Conservation (phyloP, 148 eudicot species). For the Heliosperma pusillum region DNA sequence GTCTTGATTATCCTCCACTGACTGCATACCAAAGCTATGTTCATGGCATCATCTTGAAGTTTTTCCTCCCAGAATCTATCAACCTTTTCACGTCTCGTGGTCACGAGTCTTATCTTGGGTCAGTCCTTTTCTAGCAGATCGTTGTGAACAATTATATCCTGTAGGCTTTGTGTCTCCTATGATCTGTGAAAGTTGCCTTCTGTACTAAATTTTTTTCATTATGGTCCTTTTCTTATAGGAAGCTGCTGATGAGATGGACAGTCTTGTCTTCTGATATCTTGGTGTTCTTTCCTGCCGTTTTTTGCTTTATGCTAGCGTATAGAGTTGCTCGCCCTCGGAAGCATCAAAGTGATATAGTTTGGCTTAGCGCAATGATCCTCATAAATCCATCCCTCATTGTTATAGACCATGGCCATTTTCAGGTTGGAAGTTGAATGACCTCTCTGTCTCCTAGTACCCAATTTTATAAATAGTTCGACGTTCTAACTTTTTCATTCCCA, state of each 20-base stretch:
- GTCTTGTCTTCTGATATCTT: constrained; percentile 68
- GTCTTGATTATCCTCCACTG: constrained; percentile 96
- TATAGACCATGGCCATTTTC: constrained; percentile 97
- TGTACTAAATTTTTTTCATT: constrained; percentile 17
- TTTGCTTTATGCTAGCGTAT: constrained; percentile 49
- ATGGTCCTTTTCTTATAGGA: constrained; percentile 50
- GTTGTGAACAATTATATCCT: not conserved
- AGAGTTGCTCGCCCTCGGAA: constrained; percentile 33
- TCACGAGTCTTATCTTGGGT: constrained; percentile 89
- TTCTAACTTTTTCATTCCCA: not conserved
- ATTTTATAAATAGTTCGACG: not conserved
- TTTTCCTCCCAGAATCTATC: constrained; percentile 68
- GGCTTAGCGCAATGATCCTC: constrained; percentile 71
- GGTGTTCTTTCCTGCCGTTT: constrained; percentile 77
- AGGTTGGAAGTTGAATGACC: constrained; percentile 37
- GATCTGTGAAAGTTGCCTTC: not conserved
- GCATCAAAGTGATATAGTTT: constrained; percentile 44
- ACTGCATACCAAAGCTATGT: constrained; percentile 93
- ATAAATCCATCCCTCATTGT: constrained; percentile 76
- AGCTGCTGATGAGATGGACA: constrained; percentile 95
- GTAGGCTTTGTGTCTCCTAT: not conserved
- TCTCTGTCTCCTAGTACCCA: not conserved
- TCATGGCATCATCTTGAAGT: constrained; percentile 65
- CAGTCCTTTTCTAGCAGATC: constrained; percentile 24
- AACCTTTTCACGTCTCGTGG: constrained; percentile 72